Evolutionary conservation across 2,329 filamentous ascomycete genomes (phyloP).

Genomic region (Sarocladium kiliense): DNA sequence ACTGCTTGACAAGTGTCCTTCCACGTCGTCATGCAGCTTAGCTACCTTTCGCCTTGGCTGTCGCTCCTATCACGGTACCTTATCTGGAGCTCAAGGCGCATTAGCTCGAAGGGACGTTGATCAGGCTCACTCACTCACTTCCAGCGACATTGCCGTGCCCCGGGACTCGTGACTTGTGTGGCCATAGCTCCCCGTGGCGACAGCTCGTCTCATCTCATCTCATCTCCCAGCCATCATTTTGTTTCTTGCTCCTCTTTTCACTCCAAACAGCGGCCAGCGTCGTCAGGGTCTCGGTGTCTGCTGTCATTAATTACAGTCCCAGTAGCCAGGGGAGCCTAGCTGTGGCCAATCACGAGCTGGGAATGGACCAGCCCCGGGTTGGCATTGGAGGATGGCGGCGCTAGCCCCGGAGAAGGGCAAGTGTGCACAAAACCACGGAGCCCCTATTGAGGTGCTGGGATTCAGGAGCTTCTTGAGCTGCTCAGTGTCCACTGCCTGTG

Average conservation of each 20-base stretch:
- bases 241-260: not conserved
- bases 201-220: not conserved
- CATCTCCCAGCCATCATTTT: constrained; percentile 6
- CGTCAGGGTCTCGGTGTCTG: constrained; percentile 2
- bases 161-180: not conserved
- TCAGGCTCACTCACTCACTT: too few species aligned
- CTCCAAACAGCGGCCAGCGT: not conserved
- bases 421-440: not conserved
- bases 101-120: too few species aligned
- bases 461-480: not conserved
- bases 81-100: too few species aligned
- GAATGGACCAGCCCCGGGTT: constrained; percentile 3
- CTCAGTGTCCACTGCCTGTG: not conserved
- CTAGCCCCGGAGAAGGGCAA: not conserved
- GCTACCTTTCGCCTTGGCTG: not conserved
- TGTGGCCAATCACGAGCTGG: constrained; percentile 1
- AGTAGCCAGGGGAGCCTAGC: not conserved
- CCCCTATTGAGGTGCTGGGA: constrained; percentile 5
- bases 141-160: not conserved
- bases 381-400: not conserved
- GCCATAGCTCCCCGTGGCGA: not conserved
- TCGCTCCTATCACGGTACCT: too few species aligned
- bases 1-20: not conserved
- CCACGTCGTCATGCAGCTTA: not conserved
- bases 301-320: constrained; percentile 5